These are phyloP conservation scores for Cladophialophora carrionii DNA, from an alignment of 2,329 filamentous ascomycete genomes.

Conservation along the genomic window DNA sequence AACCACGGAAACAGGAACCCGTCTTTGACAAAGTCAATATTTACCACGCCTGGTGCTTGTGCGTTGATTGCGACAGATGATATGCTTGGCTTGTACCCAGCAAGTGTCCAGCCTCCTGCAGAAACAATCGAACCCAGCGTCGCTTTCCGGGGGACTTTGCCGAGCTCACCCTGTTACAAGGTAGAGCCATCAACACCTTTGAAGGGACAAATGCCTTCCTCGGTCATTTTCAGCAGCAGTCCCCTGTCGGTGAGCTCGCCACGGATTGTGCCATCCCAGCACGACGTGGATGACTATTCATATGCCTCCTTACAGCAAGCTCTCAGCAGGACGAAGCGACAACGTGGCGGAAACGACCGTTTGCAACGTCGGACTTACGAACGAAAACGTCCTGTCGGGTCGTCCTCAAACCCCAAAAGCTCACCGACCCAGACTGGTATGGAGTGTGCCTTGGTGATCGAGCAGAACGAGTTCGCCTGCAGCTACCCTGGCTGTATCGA, in stretches of 20 bases:
- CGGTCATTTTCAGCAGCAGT: slow-evolving; percentile 34
- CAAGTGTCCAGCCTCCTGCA: slow-evolving; percentile 24
- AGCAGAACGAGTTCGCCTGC: slow-evolving; percentile 43
- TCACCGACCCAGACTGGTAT: slow-evolving; percentile 30
- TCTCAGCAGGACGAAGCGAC: slow-evolving; percentile 11
- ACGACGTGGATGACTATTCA: slow-evolving; percentile 29
- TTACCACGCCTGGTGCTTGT: slow-evolving; percentile 11
- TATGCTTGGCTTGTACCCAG: slow-evolving; percentile 23
- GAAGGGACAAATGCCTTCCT: slow-evolving; percentile 21
- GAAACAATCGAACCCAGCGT: slow-evolving; percentile 37
- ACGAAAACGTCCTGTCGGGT: slow-evolving; percentile 23
- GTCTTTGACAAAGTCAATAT: slow-evolving; percentile 35
- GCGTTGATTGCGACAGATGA: slow-evolving; percentile 17
- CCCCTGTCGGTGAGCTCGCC: slow-evolving; percentile 32
- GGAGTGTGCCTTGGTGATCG: slow-evolving; percentile 35
- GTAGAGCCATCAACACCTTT: slow-evolving; percentile 36
- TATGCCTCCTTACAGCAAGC: slow-evolving; percentile 26
- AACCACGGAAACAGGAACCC: slow-evolving; percentile 28
- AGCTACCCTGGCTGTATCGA: slow-evolving; percentile 45
- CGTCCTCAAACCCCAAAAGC: slow-evolving; percentile 27
- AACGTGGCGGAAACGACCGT: slow-evolving; percentile 25
- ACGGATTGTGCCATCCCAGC: slow-evolving; percentile 33
- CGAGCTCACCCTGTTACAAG: slow-evolving; percentile 32
- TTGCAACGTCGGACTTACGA: slow-evolving; percentile 30
- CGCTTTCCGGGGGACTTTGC: slow-evolving; percentile 33